Base-by-base conservation (phyloP, 83 land plant species). In the Picea mariana region DNA sequence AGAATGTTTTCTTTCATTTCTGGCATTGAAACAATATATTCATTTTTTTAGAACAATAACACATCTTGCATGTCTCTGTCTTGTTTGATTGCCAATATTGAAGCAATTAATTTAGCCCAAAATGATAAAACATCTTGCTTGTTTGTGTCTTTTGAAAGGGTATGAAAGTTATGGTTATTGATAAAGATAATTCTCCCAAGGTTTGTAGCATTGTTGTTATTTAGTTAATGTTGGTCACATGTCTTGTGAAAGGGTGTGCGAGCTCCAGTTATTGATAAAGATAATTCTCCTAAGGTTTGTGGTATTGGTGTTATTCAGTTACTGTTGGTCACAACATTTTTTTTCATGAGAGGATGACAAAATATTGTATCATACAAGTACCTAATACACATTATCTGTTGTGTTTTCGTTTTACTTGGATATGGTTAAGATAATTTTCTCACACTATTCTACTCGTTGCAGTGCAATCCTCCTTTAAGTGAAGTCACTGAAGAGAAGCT, bases 151-250 rank as follows among this genome's bases (percentile, higher is more conserved):
- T 60, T 13, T 77, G 77, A 77, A 44, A 95, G 98, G 98, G 96
- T 38, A 95, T 95, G 12, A 81, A 96, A 87, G 91, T 95, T 82
- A 75, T 87, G 26, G 87, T 81, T 63, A 88, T 93, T 18, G 96
- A 95, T 78, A 93, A 92, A 81, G 98, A 94, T 80, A 92, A 92
- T 79, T 59, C 87, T 83, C 98, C 98, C 44, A 93, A 92, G 96
- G 98, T 89, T 64, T 73, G 85, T 72, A 23, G n/a, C 5, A 72
- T 72, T 8, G 76, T 20, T 42, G 17, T 69, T 44, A 69, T 34
- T 69, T 40, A 69, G 18, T 69, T 17, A 2, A 42, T 71, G 34
- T 40, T 71, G 75, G 52, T 71, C 31, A 31, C 31, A 31, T 60
- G 23, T 67, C 27, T 69, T 59, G 18, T 77, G 76, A 77, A 44